Conservation (phyloP, 208 protist species). For the Trypanosoma cruzi region DNA sequence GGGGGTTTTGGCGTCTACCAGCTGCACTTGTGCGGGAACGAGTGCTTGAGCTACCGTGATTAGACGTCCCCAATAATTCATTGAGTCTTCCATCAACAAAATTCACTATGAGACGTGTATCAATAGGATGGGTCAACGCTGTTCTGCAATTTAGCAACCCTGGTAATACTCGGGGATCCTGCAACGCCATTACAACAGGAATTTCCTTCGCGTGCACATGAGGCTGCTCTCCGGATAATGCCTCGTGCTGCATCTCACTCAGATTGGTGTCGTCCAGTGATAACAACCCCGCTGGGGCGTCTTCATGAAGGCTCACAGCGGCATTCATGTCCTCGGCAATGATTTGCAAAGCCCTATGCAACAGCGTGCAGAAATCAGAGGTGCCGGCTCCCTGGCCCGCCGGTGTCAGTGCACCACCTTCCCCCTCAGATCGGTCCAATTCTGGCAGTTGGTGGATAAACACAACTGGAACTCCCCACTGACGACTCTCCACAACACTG, state of each 20-base stretch:
- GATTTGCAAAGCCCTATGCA: slow-evolving; percentile 16
- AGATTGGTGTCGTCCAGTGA: not conserved
- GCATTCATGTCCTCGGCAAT: slow-evolving; percentile 11
- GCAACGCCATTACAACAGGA: slow-evolving; percentile 8
- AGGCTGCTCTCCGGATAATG: not conserved
- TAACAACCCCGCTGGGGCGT: not conserved
- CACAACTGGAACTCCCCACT: slow-evolving; percentile 14
- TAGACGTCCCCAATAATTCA: not conserved
- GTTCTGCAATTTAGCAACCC: slow-evolving; percentile 1
- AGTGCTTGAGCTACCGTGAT: not conserved
- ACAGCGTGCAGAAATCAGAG: slow-evolving; percentile 3
- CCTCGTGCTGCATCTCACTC: not conserved
- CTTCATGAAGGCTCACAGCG: not conserved
- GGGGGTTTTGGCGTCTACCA: not conserved
- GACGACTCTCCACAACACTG: slow-evolving; percentile 15
- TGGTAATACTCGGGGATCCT: slow-evolving; percentile 9
- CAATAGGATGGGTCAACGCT: not conserved
- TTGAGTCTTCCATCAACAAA: slow-evolving; percentile 11
- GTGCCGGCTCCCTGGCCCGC: not conserved
- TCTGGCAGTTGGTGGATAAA: slow-evolving; percentile 27
- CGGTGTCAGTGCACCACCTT: not conserved
- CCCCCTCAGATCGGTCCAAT: slow-evolving; percentile 15
- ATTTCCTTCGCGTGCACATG: slow-evolving; percentile 2
- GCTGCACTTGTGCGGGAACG: not conserved
- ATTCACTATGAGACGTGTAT: slow-evolving; percentile 27